Evolutionary conservation across 768 basidiomycete genomes (phyloP), one percentile per base, ranked within the genome.

Genomic region (Leccinum subtestaceum): DNA sequence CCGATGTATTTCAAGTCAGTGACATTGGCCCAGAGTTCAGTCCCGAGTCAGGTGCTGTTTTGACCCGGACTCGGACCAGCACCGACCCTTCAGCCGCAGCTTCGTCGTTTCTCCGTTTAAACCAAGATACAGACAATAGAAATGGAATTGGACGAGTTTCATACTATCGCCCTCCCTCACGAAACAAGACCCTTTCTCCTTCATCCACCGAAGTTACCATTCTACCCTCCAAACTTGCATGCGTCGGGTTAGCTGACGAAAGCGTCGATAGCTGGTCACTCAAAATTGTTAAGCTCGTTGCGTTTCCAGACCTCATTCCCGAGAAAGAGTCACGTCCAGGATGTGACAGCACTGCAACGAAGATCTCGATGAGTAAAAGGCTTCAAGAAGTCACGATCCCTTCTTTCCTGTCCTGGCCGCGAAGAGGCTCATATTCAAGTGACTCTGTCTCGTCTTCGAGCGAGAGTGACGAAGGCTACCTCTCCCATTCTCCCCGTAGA

Each of bases 221-320:
- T 11, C 79, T 92, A 5, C 72, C 81, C n/a, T 82, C 88, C 31
- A 88, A 89, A 65, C 79, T 92, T 32, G 83, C 87, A 9, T 91
- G 88, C 65, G 87, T 92, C 34, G 90, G 90, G 2, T 76, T 91
- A 27, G 83, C 84, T 43, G 85, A 88, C 65, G 85, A 87, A 61
- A 76, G 78, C 50, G 81, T 84, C 34, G 86, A 89, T 58, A 80
- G 82, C 52, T 92, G 90, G 90, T 81, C 82, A 23, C 79, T 87
- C 60, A 91, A 92, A 76, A 81, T 92, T 46, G 77, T 92, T 60
- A 89, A 90, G 73, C 79, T 91, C 13, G 79, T 92, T 40, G 88
- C 89, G 6, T 91, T 84, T 69, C 87, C 88, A 0, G 88, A 90
- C 60, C 79, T 91, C 55, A 85, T 88, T 31, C 77, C 79, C n/a